phyloP scores from a whole-genome alignment of 2,329 filamentous ascomycete genomes.

The Pezicula radicicola region DNA sequence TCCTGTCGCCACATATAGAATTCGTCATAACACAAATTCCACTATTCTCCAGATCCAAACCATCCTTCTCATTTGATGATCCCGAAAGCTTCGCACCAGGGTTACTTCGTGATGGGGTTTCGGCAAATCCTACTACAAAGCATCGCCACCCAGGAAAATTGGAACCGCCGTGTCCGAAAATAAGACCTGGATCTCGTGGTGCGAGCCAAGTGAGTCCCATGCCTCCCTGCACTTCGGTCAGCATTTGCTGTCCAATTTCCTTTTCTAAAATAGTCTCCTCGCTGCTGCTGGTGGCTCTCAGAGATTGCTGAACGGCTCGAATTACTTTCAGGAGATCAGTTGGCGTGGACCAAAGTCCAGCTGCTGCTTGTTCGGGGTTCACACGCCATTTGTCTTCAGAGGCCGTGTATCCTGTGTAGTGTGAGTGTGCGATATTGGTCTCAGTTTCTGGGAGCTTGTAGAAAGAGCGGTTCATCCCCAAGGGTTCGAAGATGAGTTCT shows the following conservation, averaged over 20 bases:
- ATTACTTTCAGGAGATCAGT: constrained; percentile 3
- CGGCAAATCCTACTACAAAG: constrained; percentile 1
- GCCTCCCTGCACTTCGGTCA: not conserved
- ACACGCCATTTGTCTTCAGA: not conserved
- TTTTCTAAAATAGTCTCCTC: not conserved
- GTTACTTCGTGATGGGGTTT: not conserved
- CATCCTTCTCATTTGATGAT: not conserved
- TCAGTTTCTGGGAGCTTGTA: not conserved
- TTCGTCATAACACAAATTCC: constrained; percentile 5
- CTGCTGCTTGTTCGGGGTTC: not conserved
- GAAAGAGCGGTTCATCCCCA: not conserved
- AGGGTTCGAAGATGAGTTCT: not conserved
- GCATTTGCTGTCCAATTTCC: not conserved
- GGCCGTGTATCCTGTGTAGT: constrained; percentile 2
- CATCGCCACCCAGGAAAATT: constrained; percentile 1
- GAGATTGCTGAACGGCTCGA: not conserved
- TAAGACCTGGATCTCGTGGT: not conserved
- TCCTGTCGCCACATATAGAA: not conserved
- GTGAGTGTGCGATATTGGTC: not conserved
- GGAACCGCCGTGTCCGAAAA: not conserved
- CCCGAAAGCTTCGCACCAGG: not conserved
- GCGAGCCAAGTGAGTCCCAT: constrained; percentile 1
- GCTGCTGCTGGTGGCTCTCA: not conserved
- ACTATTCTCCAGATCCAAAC: not conserved
- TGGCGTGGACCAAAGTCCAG: constrained; percentile 3